Conservation (phyloP, 805 yeast species). For the Osmozyma mogii region DNA sequence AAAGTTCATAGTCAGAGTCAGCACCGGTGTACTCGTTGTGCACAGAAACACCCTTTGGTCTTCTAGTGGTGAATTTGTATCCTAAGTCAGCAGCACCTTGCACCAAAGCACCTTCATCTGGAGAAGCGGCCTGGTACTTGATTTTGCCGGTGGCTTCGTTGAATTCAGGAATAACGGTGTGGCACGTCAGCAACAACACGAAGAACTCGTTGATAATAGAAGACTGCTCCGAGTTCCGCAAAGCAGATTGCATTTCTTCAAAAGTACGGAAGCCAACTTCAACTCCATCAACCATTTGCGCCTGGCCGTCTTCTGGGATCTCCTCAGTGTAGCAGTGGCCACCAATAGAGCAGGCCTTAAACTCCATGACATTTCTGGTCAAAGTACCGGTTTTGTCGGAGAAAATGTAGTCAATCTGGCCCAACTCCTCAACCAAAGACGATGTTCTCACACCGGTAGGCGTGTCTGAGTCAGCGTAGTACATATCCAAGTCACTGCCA, state of each 20-base stretch:
- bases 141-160: constrained; percentile 50
- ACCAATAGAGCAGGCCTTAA: constrained; percentile 86
- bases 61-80: constrained; percentile 74
- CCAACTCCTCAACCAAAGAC: constrained; percentile 91
- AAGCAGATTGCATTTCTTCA: constrained; percentile 47
- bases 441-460: constrained; percentile 95
- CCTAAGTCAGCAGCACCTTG: constrained; percentile 93
- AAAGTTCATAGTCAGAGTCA: constrained; percentile 57
- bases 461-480: constrained; percentile 78
- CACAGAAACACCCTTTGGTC: constrained; percentile 74
- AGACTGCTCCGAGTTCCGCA: constrained; percentile 38
- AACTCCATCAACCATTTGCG: constrained; percentile 64
- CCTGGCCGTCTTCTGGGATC: constrained; percentile 85
- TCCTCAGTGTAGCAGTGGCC: constrained; percentile 83
- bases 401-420: constrained; percentile 93
- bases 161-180: constrained; percentile 93
- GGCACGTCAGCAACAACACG: constrained; percentile 83
- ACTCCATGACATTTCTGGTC: constrained; percentile 95
- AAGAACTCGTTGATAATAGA: constrained; percentile 65
- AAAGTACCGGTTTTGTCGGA: constrained; percentile 97
- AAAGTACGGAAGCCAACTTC: constrained; percentile 75
- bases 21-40: constrained; percentile 42
- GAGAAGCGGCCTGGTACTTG: constrained; percentile 97
- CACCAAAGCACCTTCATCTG: constrained; percentile 98
- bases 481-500: constrained; percentile 90